Evolutionary conservation across 768 basidiomycete genomes (phyloP).

Genomic region (Punctularia strigosozonata): DNA sequence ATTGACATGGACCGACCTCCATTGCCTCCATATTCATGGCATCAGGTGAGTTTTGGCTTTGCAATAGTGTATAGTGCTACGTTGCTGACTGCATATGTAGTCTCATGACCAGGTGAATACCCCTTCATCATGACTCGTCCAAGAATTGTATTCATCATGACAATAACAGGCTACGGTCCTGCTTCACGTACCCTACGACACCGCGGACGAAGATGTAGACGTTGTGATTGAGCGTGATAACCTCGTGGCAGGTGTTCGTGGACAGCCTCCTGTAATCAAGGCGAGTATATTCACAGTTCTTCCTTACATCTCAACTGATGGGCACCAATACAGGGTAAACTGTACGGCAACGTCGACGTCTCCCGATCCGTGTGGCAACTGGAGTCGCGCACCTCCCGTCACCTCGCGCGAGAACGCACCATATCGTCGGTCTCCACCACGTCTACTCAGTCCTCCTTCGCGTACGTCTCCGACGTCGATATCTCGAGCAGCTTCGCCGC

Average conservation of each 20-base stretch:
- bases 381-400: slow-evolving; percentile 47
- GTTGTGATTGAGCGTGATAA: slow-evolving; percentile 63
- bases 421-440: slow-evolving; percentile 64
- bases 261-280: slow-evolving; percentile 62
- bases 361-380: slow-evolving; percentile 68
- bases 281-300: slow-evolving; percentile 23
- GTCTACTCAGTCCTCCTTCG: slow-evolving; percentile 73
- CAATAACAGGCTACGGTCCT: slow-evolving; percentile 57
- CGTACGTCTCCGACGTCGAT: slow-evolving; percentile 74
- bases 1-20: too few relatives aligned
- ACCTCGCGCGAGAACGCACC: slow-evolving; percentile 57
- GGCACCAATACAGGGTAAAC: slow-evolving; percentile 59
- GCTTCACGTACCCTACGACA: slow-evolving; percentile 59
- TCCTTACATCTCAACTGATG: neutral
- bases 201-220: slow-evolving; percentile 65
- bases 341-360: slow-evolving; percentile 61
- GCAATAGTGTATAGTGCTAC: slow-evolving; percentile 4
- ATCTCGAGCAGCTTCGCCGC: slow-evolving; percentile 80
- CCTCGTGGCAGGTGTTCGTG: slow-evolving; percentile 63
- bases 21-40: slow-evolving; percentile 85
- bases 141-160: slow-evolving; percentile 3
- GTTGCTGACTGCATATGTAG: slow-evolving; percentile 21
- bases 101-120: slow-evolving; percentile 74
- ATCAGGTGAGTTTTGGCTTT: slow-evolving; percentile 46
- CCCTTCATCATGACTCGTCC: neutral